Conservation (phyloP, 225 moss, liverwort and hornwort genomes). For the Marchantia paleacea region DNA sequence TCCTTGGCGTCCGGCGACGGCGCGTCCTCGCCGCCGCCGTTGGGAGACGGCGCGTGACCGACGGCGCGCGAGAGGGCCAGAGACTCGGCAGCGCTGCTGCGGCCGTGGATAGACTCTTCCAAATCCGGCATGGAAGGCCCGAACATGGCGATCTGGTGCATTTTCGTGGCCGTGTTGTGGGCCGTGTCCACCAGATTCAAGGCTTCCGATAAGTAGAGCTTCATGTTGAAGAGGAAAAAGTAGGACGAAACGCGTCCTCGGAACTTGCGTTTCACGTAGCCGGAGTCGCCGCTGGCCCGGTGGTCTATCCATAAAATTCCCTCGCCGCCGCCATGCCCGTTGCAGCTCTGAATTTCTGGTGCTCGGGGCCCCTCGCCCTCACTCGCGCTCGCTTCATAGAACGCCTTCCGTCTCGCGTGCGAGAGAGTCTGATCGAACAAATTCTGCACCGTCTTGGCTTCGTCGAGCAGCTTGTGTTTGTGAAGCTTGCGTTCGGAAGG, state of each 20-base stretch:
- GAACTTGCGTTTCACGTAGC: slow-evolving; percentile 34
- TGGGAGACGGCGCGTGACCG: neutral
- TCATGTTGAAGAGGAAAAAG: slow-evolving; percentile 43
- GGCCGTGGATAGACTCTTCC: slow-evolving; percentile 3
- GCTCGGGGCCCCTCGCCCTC: neutral
- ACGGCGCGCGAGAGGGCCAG: neutral
- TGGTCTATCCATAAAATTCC: neutral
- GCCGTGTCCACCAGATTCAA: slow-evolving; percentile 26
- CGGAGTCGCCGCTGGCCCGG: neutral
- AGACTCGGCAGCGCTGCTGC: neutral
- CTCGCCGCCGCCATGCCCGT: neutral
- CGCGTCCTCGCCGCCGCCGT: neutral
- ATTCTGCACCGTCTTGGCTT: slow-evolving; percentile 26
- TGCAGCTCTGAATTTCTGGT: neutral
- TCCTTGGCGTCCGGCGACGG: no score
- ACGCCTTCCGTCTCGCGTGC: slow-evolving; percentile 32
- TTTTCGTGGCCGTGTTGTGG: neutral
- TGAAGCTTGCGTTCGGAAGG: neutral
- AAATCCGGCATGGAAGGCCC: neutral
- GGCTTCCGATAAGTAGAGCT: slow-evolving; percentile 32
- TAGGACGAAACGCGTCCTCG: slow-evolving; percentile 40
- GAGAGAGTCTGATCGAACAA: slow-evolving; percentile 32
- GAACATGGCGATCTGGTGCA: neutral
- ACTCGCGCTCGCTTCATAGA: slow-evolving; percentile 1
- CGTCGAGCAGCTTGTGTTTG: neutral